These are phyloP conservation scores for Chaetomium sp. DNA, from an alignment of 2,329 filamentous ascomycete species.

Conservation along the genomic window DNA sequence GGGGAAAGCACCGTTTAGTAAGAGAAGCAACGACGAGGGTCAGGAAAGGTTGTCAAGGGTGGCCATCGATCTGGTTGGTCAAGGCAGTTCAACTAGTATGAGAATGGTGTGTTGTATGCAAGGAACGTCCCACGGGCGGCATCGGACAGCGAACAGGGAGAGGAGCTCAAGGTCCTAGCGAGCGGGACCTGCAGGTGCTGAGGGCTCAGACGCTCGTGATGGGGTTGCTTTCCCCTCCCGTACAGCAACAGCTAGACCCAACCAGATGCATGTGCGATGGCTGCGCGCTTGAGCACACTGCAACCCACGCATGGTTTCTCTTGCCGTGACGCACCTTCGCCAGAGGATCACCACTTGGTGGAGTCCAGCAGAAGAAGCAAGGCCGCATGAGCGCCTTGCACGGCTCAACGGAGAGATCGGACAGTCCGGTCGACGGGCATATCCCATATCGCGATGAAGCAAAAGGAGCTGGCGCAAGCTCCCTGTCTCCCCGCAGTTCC, in stretches of 20 bases:
- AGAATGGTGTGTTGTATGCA: slow-evolving; percentile 24
- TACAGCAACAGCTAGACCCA: slow-evolving; percentile 4
- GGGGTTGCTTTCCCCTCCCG: slow-evolving; percentile 25
- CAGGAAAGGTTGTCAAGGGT: slow-evolving; percentile 7
- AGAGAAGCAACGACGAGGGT: slow-evolving; percentile 14
- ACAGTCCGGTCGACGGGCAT: slow-evolving; percentile 1
- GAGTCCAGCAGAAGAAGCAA: slow-evolving; percentile 15
- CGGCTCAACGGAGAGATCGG: background rate
- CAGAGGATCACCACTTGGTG: slow-evolving; percentile 17
- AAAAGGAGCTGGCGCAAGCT: slow-evolving; percentile 6
- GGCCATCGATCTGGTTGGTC: slow-evolving; percentile 3
- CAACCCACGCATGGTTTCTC: slow-evolving; percentile 3
- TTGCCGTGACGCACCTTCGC: background rate
- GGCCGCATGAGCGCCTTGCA: background rate
- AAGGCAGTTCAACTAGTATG: slow-evolving; percentile 9
- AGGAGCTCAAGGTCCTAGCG: background rate
- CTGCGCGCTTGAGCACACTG: slow-evolving; percentile 4
- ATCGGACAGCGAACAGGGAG: background rate
- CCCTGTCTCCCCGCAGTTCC: background rate
- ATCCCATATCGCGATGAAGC: background rate
- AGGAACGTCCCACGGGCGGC: slow-evolving; percentile 26
- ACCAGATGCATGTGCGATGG: slow-evolving; percentile 14
- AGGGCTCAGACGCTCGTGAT: slow-evolving; percentile 31
- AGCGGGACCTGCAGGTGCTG: slow-evolving; percentile 35
- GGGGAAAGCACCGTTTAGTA: slow-evolving; percentile 27